These are phyloP conservation scores for Cordia subcordata DNA, from an alignment of 257 asterid genomes.

Conservation along the genomic window DNA sequence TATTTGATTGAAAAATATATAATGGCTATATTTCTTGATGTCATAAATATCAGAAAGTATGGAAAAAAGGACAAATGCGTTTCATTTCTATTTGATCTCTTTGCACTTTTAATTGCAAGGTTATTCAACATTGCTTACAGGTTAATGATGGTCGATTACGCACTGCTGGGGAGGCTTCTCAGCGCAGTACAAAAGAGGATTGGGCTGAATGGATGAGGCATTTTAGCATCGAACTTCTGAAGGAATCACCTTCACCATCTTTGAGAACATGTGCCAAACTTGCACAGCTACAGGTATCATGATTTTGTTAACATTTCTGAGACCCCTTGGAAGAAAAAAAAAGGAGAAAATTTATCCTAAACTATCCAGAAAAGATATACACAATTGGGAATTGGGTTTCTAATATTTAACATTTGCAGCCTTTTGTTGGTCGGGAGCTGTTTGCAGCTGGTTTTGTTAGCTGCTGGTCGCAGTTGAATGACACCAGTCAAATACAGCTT, in stretches of 20 bases:
- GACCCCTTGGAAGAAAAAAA: not conserved
- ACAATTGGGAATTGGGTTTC: constrained; percentile 9
- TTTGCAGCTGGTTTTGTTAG: constrained; percentile 99
- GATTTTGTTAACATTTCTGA: constrained; percentile 10
- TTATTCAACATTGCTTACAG: constrained; percentile 30
- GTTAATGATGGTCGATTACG: constrained; percentile 84
- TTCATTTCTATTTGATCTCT: no score
- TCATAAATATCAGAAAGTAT: no score
- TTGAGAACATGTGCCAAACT: constrained; percentile 92
- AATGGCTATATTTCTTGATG: no score
- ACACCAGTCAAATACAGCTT: constrained; percentile 68
- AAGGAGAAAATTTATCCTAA: not conserved
- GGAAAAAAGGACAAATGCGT: no score
- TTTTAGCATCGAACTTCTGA: constrained; percentile 93
- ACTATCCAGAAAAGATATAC: not conserved
- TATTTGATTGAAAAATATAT: no score
- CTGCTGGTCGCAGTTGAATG: constrained; percentile 95
- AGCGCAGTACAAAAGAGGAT: constrained; percentile 97
- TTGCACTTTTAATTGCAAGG: no score
- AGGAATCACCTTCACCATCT: constrained; percentile 98
- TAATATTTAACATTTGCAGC: constrained; percentile 51
- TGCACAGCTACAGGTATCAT: constrained; percentile 86
- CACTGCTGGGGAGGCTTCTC: constrained; percentile 98
- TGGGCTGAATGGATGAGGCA: constrained; percentile 99
- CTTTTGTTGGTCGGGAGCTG: constrained; percentile 94